A percentile compares a stretch with the other conserved stretches of the same genome.
These are phyloP conservation scores for Didymella arachidicola DNA, from an alignment of 2,329 filamentous ascomycete genomes.

Conservation along the genomic window DNA sequence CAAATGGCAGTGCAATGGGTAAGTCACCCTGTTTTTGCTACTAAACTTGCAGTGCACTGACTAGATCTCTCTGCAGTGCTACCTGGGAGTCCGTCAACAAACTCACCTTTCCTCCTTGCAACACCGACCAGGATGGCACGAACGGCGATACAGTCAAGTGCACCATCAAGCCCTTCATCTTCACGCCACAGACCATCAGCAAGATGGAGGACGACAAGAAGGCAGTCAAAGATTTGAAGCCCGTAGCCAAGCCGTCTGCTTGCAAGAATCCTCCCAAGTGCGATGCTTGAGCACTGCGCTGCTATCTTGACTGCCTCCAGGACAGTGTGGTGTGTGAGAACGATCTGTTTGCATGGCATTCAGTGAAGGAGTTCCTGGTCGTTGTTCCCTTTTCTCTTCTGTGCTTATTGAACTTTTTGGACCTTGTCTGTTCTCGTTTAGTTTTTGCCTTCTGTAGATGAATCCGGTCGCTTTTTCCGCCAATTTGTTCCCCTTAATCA, in stretches of 20 bases:
- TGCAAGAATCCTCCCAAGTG: not conserved
- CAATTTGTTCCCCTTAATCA: too few species aligned
- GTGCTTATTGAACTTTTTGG: not conserved
- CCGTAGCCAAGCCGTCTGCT: not conserved
- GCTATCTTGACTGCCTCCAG: not conserved
- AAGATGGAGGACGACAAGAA: conserved; percentile 16
- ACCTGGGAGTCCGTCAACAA: conserved; percentile 35
- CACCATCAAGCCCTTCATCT: conserved; percentile 15
- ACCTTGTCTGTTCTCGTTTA: not conserved
- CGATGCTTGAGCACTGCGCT: not conserved
- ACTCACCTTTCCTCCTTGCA: conserved; percentile 22
- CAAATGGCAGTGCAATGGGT: conserved; percentile 42
- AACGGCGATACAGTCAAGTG: conserved; percentile 19
- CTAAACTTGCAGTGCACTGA: not conserved
- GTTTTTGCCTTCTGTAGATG: not conserved
- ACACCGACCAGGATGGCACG: conserved; percentile 10
- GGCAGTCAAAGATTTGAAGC: not conserved
- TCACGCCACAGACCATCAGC: conserved; percentile 33
- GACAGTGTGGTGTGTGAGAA: not conserved
- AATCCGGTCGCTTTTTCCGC: not conserved
- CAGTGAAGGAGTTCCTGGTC: not conserved
- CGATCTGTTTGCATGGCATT: not conserved
- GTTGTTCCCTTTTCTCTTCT: not conserved
- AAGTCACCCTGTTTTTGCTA: conserved; percentile 11
- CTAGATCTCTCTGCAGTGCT: conserved; percentile 13